Base-by-base conservation (phyloP, 768 basidiomycete species). In the Boletus pseudo-olivaceus region DNA sequence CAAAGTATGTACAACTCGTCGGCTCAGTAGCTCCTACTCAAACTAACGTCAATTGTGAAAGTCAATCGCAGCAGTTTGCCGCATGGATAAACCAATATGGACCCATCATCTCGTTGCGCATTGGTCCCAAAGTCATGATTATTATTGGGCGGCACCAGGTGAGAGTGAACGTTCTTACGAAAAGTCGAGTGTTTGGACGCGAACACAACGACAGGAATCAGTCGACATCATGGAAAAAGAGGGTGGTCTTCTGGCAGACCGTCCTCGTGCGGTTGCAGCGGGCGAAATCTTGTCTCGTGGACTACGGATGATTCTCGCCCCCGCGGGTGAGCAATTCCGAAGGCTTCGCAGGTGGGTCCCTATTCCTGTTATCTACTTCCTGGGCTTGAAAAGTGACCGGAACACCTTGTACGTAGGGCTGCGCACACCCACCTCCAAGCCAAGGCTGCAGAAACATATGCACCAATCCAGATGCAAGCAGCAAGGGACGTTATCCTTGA, bases 151-250 rank as follows among this genome's bases (percentile, higher is more conserved):
- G 71, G 0, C 63, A 80, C 47, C 72, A 82, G 63, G 71, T 71
- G 12, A 57, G 57, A 39, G 8, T 15, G 10, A 23, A 26, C 3
- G 4, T 41, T 26, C 17, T 17, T 38, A 14, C 5, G 3, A 20
- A 4, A 32, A 15, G 7, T 6, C 29, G 3, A 27, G 8, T 11
- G 17, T 19, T n/a, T 26, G 2, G 41, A 12, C 23, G 1, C 41
- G 37, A 42, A 35, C 38, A 10, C n/a, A 10, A 23, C 34, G 7
- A 10, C 66, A 84, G 65, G 82, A 82, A 35, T 83, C 84, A 0
- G 75, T 84, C 0, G 83, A 85, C 20, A 79, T 86, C 52, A 81
- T 86, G 82, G 84, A 86, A 62, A 81, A 80, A 48, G 81, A 85
- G 58, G 83, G 84, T n/a, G 77, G 79, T 5, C 57, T 73, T 5